Conservation (phyloP, 139 green algal genomes). For the Picochlorum sp. region DNA sequence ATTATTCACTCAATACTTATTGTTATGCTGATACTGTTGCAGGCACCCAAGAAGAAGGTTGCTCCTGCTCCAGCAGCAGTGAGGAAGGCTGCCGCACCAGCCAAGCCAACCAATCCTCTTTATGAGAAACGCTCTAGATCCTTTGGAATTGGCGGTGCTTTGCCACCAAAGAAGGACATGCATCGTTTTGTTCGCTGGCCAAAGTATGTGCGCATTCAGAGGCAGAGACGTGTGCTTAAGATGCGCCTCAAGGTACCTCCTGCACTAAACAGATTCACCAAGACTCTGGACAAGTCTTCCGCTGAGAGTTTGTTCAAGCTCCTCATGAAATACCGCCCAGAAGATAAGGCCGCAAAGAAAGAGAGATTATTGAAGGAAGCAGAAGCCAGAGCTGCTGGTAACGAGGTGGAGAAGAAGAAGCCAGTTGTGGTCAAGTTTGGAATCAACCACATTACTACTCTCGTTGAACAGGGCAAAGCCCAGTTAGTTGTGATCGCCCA, state of each 20-base stretch:
- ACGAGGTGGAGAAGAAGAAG: conserved; percentile 80
- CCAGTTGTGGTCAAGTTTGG: conserved; percentile 97
- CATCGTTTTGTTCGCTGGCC: conserved; percentile 98
- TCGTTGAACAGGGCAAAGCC: conserved; percentile 91
- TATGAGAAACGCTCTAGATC: conserved; percentile 90
- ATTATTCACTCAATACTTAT: too few relatives aligned
- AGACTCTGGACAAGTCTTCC: conserved; percentile 83
- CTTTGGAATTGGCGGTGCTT: conserved; percentile 79
- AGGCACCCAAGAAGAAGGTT: conserved; percentile 69
- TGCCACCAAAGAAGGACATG: conserved; percentile 81
- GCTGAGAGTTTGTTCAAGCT: conserved; percentile 94
- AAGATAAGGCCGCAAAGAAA: conserved; percentile 94
- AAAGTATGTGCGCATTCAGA: conserved; percentile 97
- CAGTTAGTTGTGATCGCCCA: conserved; percentile 96
- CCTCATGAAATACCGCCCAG: conserved; percentile 95
- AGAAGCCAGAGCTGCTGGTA: conserved; percentile 39
- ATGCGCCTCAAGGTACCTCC: conserved; percentile 88
- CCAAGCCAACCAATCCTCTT: conserved; percentile 80
- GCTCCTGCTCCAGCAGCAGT: conserved; percentile 49
- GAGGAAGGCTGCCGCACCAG: conserved; percentile 53
- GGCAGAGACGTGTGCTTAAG: conserved; percentile 87
- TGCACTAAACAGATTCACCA: conserved; percentile 77
- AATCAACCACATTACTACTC: conserved; percentile 97
- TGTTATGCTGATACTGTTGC: too few relatives aligned
- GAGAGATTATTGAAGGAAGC: conserved; percentile 79